A percentile compares a stretch with the other conserved stretches of the same genome.
phyloP scores from a whole-genome alignment of 2,329 filamentous ascomycete genomes.

The Fusarium phyllophilum region DNA sequence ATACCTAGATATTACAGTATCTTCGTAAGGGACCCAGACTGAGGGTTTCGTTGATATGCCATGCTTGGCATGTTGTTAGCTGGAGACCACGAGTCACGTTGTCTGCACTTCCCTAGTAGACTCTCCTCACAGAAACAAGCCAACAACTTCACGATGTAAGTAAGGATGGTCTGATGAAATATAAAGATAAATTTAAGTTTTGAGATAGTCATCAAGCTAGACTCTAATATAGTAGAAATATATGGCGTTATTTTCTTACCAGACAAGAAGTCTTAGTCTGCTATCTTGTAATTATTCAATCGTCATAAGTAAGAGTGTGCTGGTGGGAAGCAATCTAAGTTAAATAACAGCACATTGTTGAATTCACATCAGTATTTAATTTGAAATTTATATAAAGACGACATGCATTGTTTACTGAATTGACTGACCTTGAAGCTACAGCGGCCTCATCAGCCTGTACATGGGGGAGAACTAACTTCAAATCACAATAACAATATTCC shows the following conservation, averaged over 20 bases:
- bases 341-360: fast-evolving
- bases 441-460: fast-evolving
- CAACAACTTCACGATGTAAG: fast-evolving
- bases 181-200: fast-evolving
- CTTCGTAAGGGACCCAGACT: fast-evolving
- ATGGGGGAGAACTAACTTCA: neutral
- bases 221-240: fast-evolving
- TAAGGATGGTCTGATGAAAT: neutral
- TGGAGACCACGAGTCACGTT: neutral
- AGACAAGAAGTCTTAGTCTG: fast-evolving
- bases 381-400: fast-evolving
- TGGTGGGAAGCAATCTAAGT: neutral
- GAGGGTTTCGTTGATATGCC: neutral
- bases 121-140: fast-evolving
- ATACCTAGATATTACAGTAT: fast-evolving
- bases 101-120: neutral
- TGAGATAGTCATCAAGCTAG: fast-evolving
- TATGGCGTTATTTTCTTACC: neutral
- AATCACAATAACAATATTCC: no score
- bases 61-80: no score
- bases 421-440: neutral
- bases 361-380: no score
- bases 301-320: neutral
- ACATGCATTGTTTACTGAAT: no score
- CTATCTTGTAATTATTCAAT: neutral